phyloP scores from a whole-genome alignment of 805 yeast species.

The Clavispora asparagi region DNA sequence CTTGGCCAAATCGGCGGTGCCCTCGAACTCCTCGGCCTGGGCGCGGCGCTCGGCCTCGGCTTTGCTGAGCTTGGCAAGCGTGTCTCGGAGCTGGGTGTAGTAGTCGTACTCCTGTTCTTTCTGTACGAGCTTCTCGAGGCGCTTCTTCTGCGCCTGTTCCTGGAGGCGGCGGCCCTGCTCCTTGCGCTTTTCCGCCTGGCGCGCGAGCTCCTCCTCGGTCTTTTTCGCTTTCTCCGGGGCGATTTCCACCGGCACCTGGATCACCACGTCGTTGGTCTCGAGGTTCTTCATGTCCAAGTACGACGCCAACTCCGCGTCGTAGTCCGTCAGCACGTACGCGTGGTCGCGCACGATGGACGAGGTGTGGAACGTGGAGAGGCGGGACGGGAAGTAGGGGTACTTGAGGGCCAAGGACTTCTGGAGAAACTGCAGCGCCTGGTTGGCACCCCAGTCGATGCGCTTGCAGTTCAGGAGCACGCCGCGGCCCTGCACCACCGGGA shows the following conservation, averaged over 20 bases:
- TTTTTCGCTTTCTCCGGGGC: conserved; percentile 59
- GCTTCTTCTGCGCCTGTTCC: conserved; percentile 83
- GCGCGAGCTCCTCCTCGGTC: conserved; percentile 63
- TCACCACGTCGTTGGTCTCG: conserved; percentile 63
- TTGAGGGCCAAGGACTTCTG: conserved; percentile 64
- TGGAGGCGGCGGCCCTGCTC: conserved; percentile 87
- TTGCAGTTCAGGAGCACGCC: conserved; percentile 66
- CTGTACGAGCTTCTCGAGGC: conserved; percentile 74
- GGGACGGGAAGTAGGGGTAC: conserved; percentile 88
- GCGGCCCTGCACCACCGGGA: conserved; percentile 73
- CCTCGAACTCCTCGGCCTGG: conserved; percentile 73
- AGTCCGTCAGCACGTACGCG: conserved; percentile 73
- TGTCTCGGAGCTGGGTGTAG: conserved; percentile 53
- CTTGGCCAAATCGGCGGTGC: conserved; percentile 63
- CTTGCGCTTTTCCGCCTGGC: conserved; percentile 71
- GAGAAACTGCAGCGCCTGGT: conserved; percentile 60
- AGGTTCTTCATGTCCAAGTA: conserved; percentile 59
- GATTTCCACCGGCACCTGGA: conserved; percentile 73
- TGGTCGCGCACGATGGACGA: conserved; percentile 65
- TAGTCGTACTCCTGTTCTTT: conserved; percentile 78
- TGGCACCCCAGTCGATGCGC: conserved; percentile 91
- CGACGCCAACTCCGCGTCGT: conserved; percentile 53
- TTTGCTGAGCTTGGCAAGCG: conserved; percentile 45
- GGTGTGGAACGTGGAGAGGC: conserved; percentile 57
- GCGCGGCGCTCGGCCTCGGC: conserved; percentile 51